Evolutionary conservation across 106 monocot species (phyloP).

Genomic region (Allium sativum): DNA sequence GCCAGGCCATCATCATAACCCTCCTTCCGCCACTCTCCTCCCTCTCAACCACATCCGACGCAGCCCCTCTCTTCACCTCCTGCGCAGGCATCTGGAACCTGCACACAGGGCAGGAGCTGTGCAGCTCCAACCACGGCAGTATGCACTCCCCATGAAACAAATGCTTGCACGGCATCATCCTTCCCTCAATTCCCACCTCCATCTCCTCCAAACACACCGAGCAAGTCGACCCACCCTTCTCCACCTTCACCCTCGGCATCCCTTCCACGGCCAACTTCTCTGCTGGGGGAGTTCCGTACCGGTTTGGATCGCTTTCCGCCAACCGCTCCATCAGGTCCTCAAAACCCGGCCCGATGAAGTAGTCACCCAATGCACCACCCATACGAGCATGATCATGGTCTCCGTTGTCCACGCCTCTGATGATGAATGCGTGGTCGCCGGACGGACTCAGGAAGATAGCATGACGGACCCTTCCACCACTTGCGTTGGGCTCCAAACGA

Average conservation of each 20-base stretch:
- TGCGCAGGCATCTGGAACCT: slow-evolving; percentile 29
- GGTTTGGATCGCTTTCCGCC: slow-evolving; percentile 17
- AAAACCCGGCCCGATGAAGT: slow-evolving; percentile 15
- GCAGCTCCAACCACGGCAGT: slow-evolving; percentile 43
- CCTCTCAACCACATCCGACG: background rate
- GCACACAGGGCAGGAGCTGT: slow-evolving; percentile 49
- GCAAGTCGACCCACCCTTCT: slow-evolving; percentile 16
- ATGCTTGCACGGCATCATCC: slow-evolving; percentile 47
- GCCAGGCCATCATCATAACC: no score
- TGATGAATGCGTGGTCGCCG: background rate
- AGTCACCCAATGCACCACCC: slow-evolving; percentile 1
- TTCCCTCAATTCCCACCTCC: slow-evolving; percentile 26
- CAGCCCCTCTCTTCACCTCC: slow-evolving; percentile 1
- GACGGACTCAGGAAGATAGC: slow-evolving; percentile 9
- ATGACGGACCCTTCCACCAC: background rate
- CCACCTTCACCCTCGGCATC: slow-evolving; percentile 17
- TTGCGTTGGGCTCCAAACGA: slow-evolving; percentile 10
- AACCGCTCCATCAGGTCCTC: slow-evolving; percentile 18
- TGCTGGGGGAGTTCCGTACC: slow-evolving; percentile 35
- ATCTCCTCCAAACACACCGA: slow-evolving; percentile 42
- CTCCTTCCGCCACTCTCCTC: slow-evolving; percentile 1
- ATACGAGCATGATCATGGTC: background rate
- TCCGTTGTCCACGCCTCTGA: slow-evolving; percentile 1
- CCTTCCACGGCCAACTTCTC: slow-evolving; percentile 21
- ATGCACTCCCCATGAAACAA: slow-evolving; percentile 34